Percentiles rank a stretch among this genome's conserved stretches.
These are phyloP conservation scores for Wilcoxina mikolae DNA, from an alignment of 495 filamentous ascomycete species.

Conservation along the genomic window DNA sequence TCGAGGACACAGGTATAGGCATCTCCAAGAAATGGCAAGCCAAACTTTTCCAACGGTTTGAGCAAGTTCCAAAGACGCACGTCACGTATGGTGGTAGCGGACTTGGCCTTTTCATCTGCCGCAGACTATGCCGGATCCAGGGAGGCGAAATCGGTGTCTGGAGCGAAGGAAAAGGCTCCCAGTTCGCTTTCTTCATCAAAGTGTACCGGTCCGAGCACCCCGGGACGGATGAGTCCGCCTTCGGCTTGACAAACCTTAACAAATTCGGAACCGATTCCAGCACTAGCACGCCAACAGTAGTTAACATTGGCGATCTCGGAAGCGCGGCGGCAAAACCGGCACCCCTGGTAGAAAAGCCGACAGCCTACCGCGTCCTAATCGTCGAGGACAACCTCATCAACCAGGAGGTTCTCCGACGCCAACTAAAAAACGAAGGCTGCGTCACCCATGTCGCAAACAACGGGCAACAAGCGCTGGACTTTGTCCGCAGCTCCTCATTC, in stretches of 20 bases:
- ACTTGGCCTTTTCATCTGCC: conserved; percentile 67
- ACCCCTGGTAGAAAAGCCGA: conserved; percentile 13
- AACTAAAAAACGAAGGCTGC: conserved; percentile 58
- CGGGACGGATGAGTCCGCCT: neutral
- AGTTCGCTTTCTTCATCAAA: conserved; percentile 73
- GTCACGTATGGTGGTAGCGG: conserved; percentile 74
- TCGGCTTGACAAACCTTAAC: too few species aligned
- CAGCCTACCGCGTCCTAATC: conserved; percentile 46
- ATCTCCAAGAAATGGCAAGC: conserved; percentile 61
- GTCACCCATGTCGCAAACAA: conserved; percentile 62
- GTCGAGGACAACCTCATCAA: conserved; percentile 90
- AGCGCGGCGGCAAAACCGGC: neutral
- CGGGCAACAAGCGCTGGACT: conserved; percentile 76
- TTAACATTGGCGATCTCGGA: neutral
- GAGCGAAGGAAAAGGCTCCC: conserved; percentile 57
- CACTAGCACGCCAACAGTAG: neutral
- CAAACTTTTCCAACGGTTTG: conserved; percentile 67
- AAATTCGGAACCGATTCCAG: too few species aligned
- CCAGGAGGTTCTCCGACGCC: conserved; percentile 69
- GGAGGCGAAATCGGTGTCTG: conserved; percentile 77
- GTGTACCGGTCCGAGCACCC: conserved; percentile 34
- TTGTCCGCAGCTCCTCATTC: conserved; percentile 53
- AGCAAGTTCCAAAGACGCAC: conserved; percentile 64
- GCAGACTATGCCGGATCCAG: conserved; percentile 64
- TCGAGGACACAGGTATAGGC: conserved; percentile 58